A percentile compares a stretch with the other conserved stretches of the same genome.
phyloP scores from a whole-genome alignment of 192 early-diverging fungal species.

The Coemansia umbellata region DNA sequence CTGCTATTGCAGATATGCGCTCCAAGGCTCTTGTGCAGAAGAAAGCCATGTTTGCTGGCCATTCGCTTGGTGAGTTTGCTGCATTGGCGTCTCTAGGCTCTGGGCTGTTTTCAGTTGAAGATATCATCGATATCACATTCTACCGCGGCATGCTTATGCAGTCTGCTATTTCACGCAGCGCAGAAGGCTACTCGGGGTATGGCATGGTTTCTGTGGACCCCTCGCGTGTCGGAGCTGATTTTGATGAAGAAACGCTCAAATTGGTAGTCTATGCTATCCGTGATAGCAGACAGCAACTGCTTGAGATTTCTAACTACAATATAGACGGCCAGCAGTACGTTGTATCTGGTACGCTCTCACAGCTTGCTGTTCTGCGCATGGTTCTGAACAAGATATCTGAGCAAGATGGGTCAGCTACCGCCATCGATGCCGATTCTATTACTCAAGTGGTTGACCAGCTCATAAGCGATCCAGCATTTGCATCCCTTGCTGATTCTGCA shows the following conservation, averaged over 20 bases:
- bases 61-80: conserved; percentile 53
- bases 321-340: conserved; percentile 94
- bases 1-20: conserved; percentile 16
- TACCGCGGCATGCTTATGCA: conserved; percentile 81
- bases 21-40: conserved; percentile 71
- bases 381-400: conserved; percentile 81
- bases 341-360: conserved; percentile 72
- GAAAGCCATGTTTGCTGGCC: conserved; percentile 82
- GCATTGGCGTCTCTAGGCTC: conserved; percentile 22
- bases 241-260: conserved; percentile 60
- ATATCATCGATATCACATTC: conserved; percentile 1
- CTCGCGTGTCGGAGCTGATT: conserved; percentile 54
- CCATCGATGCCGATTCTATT: background rate
- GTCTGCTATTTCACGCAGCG: conserved; percentile 77
- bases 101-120: conserved; percentile 1
- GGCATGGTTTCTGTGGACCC: conserved; percentile 94
- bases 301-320: conserved; percentile 95
- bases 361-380: conserved; percentile 71
- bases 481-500: too few species aligned
- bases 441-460: conserved; percentile 57
- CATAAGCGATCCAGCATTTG: too few species aligned
- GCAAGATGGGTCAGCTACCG: conserved; percentile 12
- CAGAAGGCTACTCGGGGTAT: conserved; percentile 76
- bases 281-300: conserved; percentile 62
- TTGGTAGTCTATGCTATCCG: conserved; percentile 29